Evolutionary conservation across 2,329 filamentous ascomycete genomes (phyloP), one percentile per base, ranked within the genome.

Genomic region (Aureobasidium namibiae): DNA sequence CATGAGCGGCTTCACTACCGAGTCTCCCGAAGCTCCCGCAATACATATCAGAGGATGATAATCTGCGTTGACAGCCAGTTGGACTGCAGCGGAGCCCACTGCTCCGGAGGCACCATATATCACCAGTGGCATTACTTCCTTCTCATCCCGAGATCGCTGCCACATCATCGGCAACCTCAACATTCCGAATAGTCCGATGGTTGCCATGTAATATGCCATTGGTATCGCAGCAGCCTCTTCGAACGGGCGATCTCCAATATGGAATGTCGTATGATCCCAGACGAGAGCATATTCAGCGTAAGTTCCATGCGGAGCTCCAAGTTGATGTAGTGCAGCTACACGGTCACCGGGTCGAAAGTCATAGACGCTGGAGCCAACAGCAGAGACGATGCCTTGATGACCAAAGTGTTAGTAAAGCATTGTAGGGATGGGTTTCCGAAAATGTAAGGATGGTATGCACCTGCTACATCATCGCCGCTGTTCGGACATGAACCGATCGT

Each of bases 181-280:
- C 10, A 69, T 66, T 26, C 73, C 68, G 66, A 78, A 83, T 0
- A 85, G 67, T 0, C 74, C 80, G 2, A 83, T 49, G 0, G 76
- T 78, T 2, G 81, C 75, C 1, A 81, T 85, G 68, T 83, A 74
- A 8, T 75, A 78, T 4, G 81, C 78, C 0, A 85, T 71, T 0
- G 82, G 82, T 33, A 84, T 76, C 0, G 82, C 81, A 14, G 82
- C 78, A 2, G 77, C 82, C 68, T 82, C 52, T 21, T 58, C 59
- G 76, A 78, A 33, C 63, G 67, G 8, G 67, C 67, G 10, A 61
- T 63, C 8, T 66, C 60, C 2, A 74, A 79, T 68, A 62, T 74
- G 75, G 59, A 77, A 77, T 0, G 75, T 77, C 0, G 74, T 76
- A 62, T 73, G 67, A 39, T 68, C 68, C 59, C 69, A 73, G 0